Conservation (phyloP, 371 early-diverging fungal species). For the Mortierella sp. region DNA sequence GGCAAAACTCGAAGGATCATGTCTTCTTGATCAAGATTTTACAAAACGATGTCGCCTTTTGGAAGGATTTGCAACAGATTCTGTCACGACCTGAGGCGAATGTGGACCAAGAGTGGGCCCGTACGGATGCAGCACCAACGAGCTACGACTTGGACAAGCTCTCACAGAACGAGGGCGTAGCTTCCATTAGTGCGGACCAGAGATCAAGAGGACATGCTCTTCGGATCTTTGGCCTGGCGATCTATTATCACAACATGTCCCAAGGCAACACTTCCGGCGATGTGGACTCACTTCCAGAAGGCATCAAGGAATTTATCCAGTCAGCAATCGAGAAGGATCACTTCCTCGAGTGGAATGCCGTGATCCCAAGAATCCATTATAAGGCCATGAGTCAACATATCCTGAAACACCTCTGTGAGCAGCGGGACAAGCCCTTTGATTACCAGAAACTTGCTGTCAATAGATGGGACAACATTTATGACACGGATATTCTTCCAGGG, state of each 20-base stretch:
- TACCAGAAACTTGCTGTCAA: conserved; percentile 38
- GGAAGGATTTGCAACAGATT: conserved; percentile 33
- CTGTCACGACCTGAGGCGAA: conserved; percentile 22
- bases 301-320: conserved; percentile 32
- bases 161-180: conserved; percentile 20
- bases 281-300: conserved; percentile 30
- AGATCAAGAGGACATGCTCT: conserved; percentile 38
- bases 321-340: conserved; percentile 12
- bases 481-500: conserved; percentile 39
- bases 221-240: conserved; percentile 39
- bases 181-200: conserved; percentile 31
- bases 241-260: conserved; percentile 30
- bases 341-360: conserved; percentile 38
- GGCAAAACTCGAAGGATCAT: conserved; percentile 50
- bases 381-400: conserved; percentile 31
- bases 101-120: conserved; percentile 23
- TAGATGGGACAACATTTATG: conserved; percentile 44
- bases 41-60: conserved; percentile 32
- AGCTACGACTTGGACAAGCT: conserved; percentile 22
- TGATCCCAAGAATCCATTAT: conserved; percentile 44
- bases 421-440: conserved; percentile 25
- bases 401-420: conserved; percentile 16
- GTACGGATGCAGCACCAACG: conserved; percentile 19
- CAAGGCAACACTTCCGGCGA: conserved; percentile 8
- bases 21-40: conserved; percentile 34